A percentile compares a stretch with the other conserved stretches of the same genome.
Evolutionary conservation across 2,329 filamentous ascomycete genomes (phyloP).

Genomic region (Fusarium humuli): DNA sequence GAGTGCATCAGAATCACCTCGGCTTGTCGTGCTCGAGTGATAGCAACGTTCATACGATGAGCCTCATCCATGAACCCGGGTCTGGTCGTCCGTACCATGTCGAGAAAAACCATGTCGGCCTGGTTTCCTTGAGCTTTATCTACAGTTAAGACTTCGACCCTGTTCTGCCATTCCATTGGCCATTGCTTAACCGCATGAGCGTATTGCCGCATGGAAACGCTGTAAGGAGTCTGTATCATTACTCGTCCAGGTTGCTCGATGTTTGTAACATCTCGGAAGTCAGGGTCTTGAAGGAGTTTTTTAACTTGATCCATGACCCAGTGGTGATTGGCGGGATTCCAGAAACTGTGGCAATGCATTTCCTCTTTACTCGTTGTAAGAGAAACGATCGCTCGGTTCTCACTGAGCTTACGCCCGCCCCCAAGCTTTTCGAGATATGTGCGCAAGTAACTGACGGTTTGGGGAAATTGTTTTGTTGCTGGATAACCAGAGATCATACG

Average conservation of each 20-base stretch:
- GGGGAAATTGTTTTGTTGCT: constrained; percentile 42
- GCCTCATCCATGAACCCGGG: constrained; percentile 58
- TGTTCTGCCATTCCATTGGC: constrained; percentile 43
- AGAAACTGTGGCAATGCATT: constrained; percentile 52
- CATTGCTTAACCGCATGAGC: constrained; percentile 44
- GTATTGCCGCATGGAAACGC: constrained; percentile 54
- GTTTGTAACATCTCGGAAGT: constrained; percentile 50
- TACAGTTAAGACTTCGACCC: constrained; percentile 57
- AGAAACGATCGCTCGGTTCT: constrained; percentile 55
- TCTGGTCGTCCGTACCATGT: constrained; percentile 56
- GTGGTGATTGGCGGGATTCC: constrained; percentile 53
- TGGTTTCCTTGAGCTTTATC: constrained; percentile 61
- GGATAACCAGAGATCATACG: constrained; percentile 53
- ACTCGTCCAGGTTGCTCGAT: constrained; percentile 50
- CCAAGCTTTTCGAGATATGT: constrained; percentile 47
- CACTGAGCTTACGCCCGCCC: constrained; percentile 27
- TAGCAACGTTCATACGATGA: constrained; percentile 59
- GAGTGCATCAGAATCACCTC: constrained; percentile 61
- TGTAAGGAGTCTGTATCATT: constrained; percentile 60
- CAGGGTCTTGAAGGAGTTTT: constrained; percentile 47
- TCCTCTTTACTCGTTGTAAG: constrained; percentile 46
- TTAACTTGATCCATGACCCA: constrained; percentile 53
- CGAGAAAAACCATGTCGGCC: constrained; percentile 61
- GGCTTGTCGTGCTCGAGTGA: constrained; percentile 58
- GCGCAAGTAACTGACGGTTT: constrained; percentile 46